These are phyloP conservation scores for Termitomyces sp. DNA, from an alignment of 768 basidiomycete genomes.

Conservation along the genomic window DNA sequence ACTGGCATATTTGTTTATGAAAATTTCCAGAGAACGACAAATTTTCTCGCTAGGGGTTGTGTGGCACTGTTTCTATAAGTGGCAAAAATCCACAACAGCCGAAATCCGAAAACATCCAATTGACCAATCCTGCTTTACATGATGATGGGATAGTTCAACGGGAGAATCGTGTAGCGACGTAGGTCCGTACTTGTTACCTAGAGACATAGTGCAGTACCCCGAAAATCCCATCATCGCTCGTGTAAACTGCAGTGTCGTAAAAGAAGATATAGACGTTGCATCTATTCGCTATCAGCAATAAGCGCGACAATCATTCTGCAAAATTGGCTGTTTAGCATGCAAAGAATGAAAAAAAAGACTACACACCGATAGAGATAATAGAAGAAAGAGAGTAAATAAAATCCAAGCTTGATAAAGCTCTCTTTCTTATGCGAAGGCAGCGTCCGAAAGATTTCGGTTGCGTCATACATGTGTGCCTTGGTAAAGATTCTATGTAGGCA, in stretches of 20 bases:
- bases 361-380: slow-evolving; percentile 86
- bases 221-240: slow-evolving; percentile 3
- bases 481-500: slow-evolving; percentile 64
- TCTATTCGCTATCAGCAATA: slow-evolving; percentile 70
- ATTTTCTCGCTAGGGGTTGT: neutral
- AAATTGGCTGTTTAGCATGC: neutral
- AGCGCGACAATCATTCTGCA: slow-evolving; percentile 81
- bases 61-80: neutral
- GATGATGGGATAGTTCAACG: neutral
- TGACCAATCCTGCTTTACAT: slow-evolving; percentile 12
- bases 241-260: neutral
- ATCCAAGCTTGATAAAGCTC: slow-evolving; percentile 91
- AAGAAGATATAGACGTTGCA: neutral
- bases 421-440: slow-evolving; percentile 93
- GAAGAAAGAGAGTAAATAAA: slow-evolving; percentile 89
- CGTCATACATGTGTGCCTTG: slow-evolving; percentile 98
- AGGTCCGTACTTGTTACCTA: slow-evolving; percentile 5
- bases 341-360: neutral
- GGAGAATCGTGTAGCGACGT: neutral
- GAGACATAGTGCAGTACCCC: neutral
- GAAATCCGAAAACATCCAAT: slow-evolving; percentile 11
- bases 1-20: neutral
- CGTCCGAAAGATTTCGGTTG: slow-evolving; percentile 98
- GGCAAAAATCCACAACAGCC: neutral
- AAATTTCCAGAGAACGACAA: neutral